These are phyloP conservation scores for Eucommia ulmoides DNA, from an alignment of 257 asterid genomes.

Conservation along the genomic window DNA sequence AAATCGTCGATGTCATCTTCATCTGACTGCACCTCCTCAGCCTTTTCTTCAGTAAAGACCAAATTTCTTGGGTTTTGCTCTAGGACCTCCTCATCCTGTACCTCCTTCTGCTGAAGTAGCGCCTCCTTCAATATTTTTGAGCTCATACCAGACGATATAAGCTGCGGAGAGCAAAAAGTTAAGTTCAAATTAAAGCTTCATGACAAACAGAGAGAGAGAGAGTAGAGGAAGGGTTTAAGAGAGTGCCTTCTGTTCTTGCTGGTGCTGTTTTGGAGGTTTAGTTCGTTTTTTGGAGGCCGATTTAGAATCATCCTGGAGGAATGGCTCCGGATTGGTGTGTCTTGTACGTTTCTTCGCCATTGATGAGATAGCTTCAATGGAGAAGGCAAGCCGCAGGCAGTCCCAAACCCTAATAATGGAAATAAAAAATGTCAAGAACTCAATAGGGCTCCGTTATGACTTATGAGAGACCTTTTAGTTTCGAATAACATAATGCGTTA, in stretches of 20 bases:
- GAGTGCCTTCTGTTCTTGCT: conserved; percentile 45
- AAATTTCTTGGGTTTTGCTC: conserved; percentile 19
- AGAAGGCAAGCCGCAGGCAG: too few relatives aligned
- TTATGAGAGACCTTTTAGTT: too few relatives aligned
- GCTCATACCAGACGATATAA: conserved; percentile 50
- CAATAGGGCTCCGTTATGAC: too few relatives aligned
- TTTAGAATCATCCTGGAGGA: conserved; percentile 29
- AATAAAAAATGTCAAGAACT: too few relatives aligned
- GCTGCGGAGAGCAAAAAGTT: conserved; percentile 3
- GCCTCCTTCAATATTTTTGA: conserved; percentile 78
- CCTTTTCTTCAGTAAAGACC: conserved; percentile 17
- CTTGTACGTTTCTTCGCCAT: conserved; percentile 77
- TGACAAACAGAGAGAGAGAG: too few relatives aligned
- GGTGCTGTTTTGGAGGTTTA: conserved; percentile 60
- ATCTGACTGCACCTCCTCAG: conserved; percentile 22
- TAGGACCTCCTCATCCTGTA: conserved; percentile 58
- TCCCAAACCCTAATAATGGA: too few relatives aligned
- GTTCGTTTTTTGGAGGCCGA: conserved; percentile 47
- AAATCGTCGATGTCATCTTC: conserved; percentile 65
- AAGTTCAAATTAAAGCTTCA: too few relatives aligned
- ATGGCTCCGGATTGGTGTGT: conserved; percentile 76
- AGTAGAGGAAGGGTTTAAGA: not conserved
- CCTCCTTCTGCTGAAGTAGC: conserved; percentile 68
- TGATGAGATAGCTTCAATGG: too few relatives aligned
- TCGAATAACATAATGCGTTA: too few relatives aligned